Evolutionary conservation across 441 rosid genomes (phyloP), one percentile per base, ranked within the genome.

Genomic region (Melastoma candidum): DNA sequence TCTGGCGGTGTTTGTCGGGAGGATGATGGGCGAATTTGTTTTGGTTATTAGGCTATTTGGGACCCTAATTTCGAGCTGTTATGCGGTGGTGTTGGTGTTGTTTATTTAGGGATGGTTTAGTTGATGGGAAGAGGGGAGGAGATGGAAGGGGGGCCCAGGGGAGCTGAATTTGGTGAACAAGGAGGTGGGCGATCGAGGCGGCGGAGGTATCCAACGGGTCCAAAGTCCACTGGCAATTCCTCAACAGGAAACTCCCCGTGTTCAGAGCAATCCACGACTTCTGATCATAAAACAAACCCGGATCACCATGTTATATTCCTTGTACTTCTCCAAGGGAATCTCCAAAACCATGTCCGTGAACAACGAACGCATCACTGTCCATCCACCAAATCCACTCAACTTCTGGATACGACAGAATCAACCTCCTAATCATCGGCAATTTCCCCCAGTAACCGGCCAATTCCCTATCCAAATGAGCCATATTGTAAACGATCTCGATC

Each of bases 231-330:
- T 88, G 95, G 44, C 95, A 92, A 46, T 92, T 92, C 71, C 97
- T 75, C 61, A 92, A 71, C 71, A 92, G 66, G 59, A 90, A 90
- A 66, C 96, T 87, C 7, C 96, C 98, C 0, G 98, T 90, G 60
- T 90, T 90, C 88, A 90, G 67, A 1, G 96, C 98, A 64, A 90
- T 87, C 98, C 96, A 90, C 0, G 88, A 83, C 78, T 90, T 90
- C 61, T 90, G 89, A 57, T 85, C 77, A 5, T 87, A 90, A 63
- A 90, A 12, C 74, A 87, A 70, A 54, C 87, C 95, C 0, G 93
- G 95, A 90, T 77, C 56, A 90, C 98, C 63, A 90, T 29, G 58
- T 85, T 83, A 58, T 83, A 82, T 49, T 80, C 65, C 41, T 71
- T 65, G 50, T 90, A 90, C 75, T 82, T 81, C 43, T 64, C 53